phyloP scores from a whole-genome alignment of 139 green algal genomes.

The Mychonastes homosphaera region DNA sequence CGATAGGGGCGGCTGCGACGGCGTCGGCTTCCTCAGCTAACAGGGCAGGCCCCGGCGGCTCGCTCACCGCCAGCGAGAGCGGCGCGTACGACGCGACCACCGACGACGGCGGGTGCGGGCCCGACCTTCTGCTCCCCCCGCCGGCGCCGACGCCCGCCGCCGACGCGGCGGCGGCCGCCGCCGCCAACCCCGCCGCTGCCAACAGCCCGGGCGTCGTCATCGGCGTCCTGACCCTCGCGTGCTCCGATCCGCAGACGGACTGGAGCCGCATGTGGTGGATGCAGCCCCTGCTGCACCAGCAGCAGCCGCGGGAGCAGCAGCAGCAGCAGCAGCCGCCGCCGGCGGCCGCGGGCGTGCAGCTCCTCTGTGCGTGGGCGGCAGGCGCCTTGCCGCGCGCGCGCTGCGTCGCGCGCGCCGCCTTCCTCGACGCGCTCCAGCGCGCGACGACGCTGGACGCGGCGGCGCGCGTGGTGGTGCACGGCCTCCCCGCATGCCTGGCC shows the following conservation, averaged over 20 bases:
- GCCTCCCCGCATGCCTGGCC: slow-evolving; percentile 19
- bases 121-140: no score
- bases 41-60: no score
- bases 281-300: neutral
- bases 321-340: no score
- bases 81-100: neutral
- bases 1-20: no score
- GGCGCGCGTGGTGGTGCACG: slow-evolving; percentile 19
- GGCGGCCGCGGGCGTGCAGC: slow-evolving; percentile 7
- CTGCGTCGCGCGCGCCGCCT: slow-evolving; percentile 14
- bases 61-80: neutral
- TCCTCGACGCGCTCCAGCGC: slow-evolving; percentile 20
- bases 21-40: no score
- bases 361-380: slow-evolving; percentile 28
- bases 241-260: slow-evolving; percentile 5
- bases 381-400: slow-evolving; percentile 23
- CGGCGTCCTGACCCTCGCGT: slow-evolving; percentile 19
- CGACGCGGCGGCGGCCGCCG: neutral
- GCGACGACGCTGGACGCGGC: slow-evolving; percentile 12
- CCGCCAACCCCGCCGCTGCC: slow-evolving; percentile 14
- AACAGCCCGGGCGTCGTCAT: slow-evolving; percentile 20
- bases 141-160: neutral
- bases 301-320: no score
- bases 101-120: no score
- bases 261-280: slow-evolving; percentile 31